Evolutionary conservation across 768 basidiomycete genomes (phyloP), one percentile per base, ranked within the genome.

Genomic region (Amanita inopinata): DNA sequence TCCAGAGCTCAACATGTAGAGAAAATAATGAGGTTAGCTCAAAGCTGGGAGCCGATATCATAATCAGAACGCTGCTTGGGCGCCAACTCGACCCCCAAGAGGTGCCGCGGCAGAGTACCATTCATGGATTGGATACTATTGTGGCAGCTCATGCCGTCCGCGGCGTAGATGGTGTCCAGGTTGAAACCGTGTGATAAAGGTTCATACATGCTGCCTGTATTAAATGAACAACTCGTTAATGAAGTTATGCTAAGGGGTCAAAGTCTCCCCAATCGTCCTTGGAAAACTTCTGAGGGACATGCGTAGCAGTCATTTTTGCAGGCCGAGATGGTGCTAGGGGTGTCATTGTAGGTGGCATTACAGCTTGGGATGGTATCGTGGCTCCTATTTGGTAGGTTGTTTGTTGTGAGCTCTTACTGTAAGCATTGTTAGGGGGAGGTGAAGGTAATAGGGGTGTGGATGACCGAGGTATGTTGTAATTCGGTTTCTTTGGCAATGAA

Each of bases 211-310:
- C 32, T 10, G n/a, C 15, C 22, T 24, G 23, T 34, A 42, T 42
- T 8, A 14, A 22, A 34, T 5, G 19, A 9, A 19, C 32, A 25
- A 3, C 5, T 25, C 19, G 25, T 33, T 42, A 36, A 33, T 28
- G 20, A 38, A 38, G 17, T 45, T 60, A 83, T 38, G 73, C 69
- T 33, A 86, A 62, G 9, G 87, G 87, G 64, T 90, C 87, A 55
- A 90, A 90, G 56, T 85, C 87, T 17, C 76, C 76, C 82, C 83
- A 87, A 46, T 79, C 78, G 49, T 78, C 71, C 51, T 80, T 82
- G 23, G 76, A 70, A 10, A 70, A 51, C 35, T 66, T 70, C 49
- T 76, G 77, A 11, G 66, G 40, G 14, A 52, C 47, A 38, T 46
- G 51, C 41, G 33, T 57, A 53, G 74, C 71, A 8, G 70, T 61